Evolutionary conservation across 75 land plant genomes (phyloP).

Genomic region (Picea glauca): DNA sequence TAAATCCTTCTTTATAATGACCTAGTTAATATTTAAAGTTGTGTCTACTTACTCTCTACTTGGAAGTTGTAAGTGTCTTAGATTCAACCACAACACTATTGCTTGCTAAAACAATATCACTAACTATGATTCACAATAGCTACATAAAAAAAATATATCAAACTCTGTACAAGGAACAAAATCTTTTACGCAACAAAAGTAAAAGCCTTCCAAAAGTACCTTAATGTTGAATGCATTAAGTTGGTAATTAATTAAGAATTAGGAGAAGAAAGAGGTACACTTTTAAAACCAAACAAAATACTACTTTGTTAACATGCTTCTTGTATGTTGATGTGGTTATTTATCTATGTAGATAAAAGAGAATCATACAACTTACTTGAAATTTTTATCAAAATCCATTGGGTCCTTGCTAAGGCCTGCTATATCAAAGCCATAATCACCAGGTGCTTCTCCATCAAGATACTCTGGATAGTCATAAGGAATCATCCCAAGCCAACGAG

Average conservation of each 20-base stretch:
- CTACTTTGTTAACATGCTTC: neutral
- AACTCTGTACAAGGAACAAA: neutral
- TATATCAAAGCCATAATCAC: slow-evolving; percentile 98
- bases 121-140: neutral
- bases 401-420: slow-evolving; percentile 70
- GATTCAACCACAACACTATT: too few relatives aligned
- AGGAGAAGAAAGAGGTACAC: neutral
- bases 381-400: slow-evolving; percentile 59
- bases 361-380: slow-evolving; percentile 56
- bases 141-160: neutral
- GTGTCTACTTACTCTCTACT: too few relatives aligned
- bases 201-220: neutral
- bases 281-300: neutral
- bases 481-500: slow-evolving; percentile 93
- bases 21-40: too few relatives aligned
- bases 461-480: slow-evolving; percentile 79
- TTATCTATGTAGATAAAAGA: neutral
- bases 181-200: neutral
- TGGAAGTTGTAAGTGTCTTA: too few relatives aligned
- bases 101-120: neutral
- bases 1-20: too few relatives aligned
- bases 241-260: neutral
- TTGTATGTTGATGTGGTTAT: neutral
- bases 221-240: neutral
- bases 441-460: slow-evolving; percentile 83